A percentile compares a stretch with the other conserved stretches of the same genome.
phyloP scores from a whole-genome alignment of 805 yeast genomes.

The Spathaspora girioi region DNA sequence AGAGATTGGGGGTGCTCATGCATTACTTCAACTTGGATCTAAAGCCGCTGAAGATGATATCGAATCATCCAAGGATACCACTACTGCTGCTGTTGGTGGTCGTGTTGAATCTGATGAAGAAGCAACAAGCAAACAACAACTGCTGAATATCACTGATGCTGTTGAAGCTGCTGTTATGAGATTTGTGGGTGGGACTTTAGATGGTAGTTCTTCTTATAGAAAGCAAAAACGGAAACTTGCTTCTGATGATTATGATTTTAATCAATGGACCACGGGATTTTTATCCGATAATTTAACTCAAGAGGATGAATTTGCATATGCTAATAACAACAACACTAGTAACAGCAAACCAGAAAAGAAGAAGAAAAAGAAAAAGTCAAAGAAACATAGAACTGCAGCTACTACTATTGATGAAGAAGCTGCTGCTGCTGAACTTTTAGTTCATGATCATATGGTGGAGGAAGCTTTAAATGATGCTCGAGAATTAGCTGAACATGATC shows the following conservation, averaged over 20 bases:
- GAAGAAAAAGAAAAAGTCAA: constrained; percentile 10
- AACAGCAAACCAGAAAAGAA: neutral
- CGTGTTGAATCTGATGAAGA: constrained; percentile 12
- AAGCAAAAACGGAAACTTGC: constrained; percentile 34
- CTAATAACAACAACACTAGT: neutral
- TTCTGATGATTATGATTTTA: constrained; percentile 42
- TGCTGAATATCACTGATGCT: constrained; percentile 40
- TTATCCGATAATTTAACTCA: constrained; percentile 36
- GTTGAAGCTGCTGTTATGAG: constrained; percentile 80
- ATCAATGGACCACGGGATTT: constrained; percentile 50
- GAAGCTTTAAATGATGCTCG: constrained; percentile 70
- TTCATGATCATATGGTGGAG: constrained; percentile 63
- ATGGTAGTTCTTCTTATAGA: constrained; percentile 10
- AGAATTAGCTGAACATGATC: constrained; percentile 46
- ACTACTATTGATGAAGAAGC: too few species aligned
- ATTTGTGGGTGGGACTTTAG: constrained; percentile 64
- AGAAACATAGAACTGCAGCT: constrained; percentile 6
- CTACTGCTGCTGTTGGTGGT: constrained; percentile 1
- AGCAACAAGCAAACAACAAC: constrained; percentile 9
- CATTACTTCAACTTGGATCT: constrained; percentile 38
- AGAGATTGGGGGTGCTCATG: constrained; percentile 46
- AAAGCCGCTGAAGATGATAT: constrained; percentile 12
- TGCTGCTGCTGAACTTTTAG: constrained; percentile 41
- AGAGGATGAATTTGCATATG: constrained; percentile 1
- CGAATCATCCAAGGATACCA: constrained; percentile 1